Base-by-base conservation (phyloP, 495 filamentous ascomycete species). In the Daldinia loculata region DNA sequence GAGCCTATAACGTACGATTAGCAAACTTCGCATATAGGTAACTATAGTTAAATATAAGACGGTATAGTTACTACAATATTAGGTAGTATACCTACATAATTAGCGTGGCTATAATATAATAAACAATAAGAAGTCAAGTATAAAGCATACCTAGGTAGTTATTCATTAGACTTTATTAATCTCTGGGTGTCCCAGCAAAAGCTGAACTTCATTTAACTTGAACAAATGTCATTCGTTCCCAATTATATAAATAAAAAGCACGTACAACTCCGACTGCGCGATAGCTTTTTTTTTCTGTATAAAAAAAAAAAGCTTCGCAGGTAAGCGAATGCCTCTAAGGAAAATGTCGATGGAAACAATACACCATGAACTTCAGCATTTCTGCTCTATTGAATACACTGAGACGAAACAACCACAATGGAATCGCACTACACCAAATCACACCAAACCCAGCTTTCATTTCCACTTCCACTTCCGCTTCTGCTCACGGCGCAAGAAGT, bases 371-470 rank as follows among this genome's bases (percentile, higher is more conserved):
- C 19, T 19, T 24, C 43, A 70, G 56, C 67, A 69, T 59, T 24
- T 57, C 63, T 66, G 55, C 58, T 76, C 70, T 76, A 76, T 76
- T 76, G 74, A 62, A 74, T 76, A 76, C 74, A 76, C 60, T 63
- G 69, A 36, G 34, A 14, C 12, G 56, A 71, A 52, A 48, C 30
- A 12, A 11, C 43, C 43, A 24, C 43, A 48, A 48, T 48, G 32
- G 36, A 63, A 69, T 64, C 74, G 29, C 70, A 39, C 64, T 66
- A 61, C 64, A 70, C 67, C 39, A 58, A 68, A 45, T 4, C 41
- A 19, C 6, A 22, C 17, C 41, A 22, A 24, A 48, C 19, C 43
- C 43, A 24, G 43, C 43, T 48, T 48, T 24, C 41, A n/a, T 11
- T 50, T 26, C 50, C 17, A 30, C 56, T 45, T 66, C 50, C 34